A percentile compares a stretch with the other conserved stretches of the same genome.
Evolutionary conservation across 2,329 filamentous ascomycete genomes (phyloP).

Genomic region (Fusarium bulbicola): DNA sequence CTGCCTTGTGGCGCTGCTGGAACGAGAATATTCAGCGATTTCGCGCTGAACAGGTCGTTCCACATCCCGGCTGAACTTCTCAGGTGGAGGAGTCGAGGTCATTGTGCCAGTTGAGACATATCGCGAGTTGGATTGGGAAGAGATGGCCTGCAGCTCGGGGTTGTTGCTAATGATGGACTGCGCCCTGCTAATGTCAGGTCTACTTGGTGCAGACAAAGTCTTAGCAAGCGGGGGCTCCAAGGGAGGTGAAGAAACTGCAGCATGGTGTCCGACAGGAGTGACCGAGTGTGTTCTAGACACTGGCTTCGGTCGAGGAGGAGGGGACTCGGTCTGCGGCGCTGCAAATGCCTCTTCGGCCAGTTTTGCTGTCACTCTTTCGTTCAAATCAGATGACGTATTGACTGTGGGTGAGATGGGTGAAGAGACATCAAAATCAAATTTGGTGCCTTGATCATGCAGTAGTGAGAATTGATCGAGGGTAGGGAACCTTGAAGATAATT

Average conservation of each 20-base stretch:
- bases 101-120: conserved; percentile 77
- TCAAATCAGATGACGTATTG: conserved; percentile 57
- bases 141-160: conserved; percentile 68
- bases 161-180: conserved; percentile 71
- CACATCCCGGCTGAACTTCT: conserved; percentile 44
- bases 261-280: conserved; percentile 39
- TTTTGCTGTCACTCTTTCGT: conserved; percentile 75
- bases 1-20: conserved; percentile 43
- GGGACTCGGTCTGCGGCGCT: conserved; percentile 46
- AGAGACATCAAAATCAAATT: conserved; percentile 82
- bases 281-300: conserved; percentile 46
- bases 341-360: conserved; percentile 88
- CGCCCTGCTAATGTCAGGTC: conserved; percentile 65
- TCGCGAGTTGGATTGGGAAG: conserved; percentile 53
- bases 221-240: conserved; percentile 48
- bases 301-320: conserved; percentile 30
- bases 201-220: conserved; percentile 52
- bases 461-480: conserved; percentile 93
- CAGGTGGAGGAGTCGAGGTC: conserved; percentile 69
- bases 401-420: conserved; percentile 59
- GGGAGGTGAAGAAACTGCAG: conserved; percentile 39
- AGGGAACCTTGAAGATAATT: conserved; percentile 86
- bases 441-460: conserved; percentile 82
- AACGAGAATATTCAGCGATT: conserved; percentile 39
- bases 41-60: conserved; percentile 31